Conservation (phyloP, 257 asterid species). For the Gynochthodes officinalis region DNA sequence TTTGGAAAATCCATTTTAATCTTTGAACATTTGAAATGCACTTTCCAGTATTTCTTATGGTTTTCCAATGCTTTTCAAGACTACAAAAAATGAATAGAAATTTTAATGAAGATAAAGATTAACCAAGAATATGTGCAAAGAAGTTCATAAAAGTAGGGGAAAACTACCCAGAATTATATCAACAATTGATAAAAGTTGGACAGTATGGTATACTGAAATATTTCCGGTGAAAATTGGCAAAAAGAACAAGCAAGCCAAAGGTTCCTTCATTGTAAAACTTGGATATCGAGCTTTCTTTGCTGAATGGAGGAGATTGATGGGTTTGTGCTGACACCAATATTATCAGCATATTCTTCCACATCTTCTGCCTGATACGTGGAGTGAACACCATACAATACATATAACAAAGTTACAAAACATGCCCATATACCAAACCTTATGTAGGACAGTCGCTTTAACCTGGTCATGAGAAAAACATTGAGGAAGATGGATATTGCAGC, state of each 20-base stretch:
- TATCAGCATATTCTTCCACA: conserved; percentile 10
- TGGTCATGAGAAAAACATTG: conserved; percentile 38
- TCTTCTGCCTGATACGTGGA: conserved; percentile 40
- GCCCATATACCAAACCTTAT: conserved; percentile 40
- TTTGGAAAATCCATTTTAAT: neutral
- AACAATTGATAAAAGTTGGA: neutral
- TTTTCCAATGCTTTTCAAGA: neutral
- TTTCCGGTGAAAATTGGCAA: too few relatives aligned
- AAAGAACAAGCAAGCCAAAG: neutral
- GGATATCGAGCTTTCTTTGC: conserved; percentile 26
- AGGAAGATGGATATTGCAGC: conserved; percentile 38
- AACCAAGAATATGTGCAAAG: neutral
- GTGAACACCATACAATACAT: conserved; percentile 41
- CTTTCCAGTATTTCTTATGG: neutral
- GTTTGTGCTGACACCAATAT: conserved; percentile 6
- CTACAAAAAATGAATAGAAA: neutral
- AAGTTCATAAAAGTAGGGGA: neutral
- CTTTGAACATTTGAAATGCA: neutral
- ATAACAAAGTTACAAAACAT: conserved; percentile 27
- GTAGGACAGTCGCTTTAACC: conserved; percentile 29
- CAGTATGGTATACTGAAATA: neutral
- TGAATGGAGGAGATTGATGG: conserved; percentile 10
- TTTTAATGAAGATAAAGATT: neutral
- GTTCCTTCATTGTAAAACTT: conserved; percentile 12
- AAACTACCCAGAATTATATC: neutral